Evolutionary conservation across 306 rosid genomes (phyloP), one percentile per base, ranked within the genome.

Genomic region (Astragalus glycyphyllos): DNA sequence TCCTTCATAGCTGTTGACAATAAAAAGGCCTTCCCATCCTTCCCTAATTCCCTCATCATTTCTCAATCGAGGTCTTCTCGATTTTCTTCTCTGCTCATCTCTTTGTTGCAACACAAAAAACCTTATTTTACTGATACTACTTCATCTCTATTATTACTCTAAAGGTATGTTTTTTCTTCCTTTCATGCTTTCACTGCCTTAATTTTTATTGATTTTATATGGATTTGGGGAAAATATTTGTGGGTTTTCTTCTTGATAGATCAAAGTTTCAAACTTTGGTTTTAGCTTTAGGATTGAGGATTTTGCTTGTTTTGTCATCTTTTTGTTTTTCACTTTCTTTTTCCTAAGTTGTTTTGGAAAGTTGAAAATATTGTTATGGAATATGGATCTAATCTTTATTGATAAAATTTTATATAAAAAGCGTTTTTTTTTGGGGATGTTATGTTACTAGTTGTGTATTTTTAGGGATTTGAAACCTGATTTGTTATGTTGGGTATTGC

Each of bases 61-160:
- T 58, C 72, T 76, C 74, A 55, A 61, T 77, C 84, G 78, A 86
- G 79, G 65, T 55, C 87, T 79, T 82, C 87, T 81, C 76, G 31
- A 58, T 81, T 69, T 63, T 55, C 48, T 58, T 35, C 59, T 26
- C 13, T 8, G 11, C 63, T 35, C 50, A 1, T 26, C 63, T 37
- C 8, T 26, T 11, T 38, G 2, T 66, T 40, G 31, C 41, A 56
- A n/a, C 75, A 59, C 12, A 70, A 49, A 13, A 17, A 53, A 15
- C 2, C 65, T 54, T 53, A n/a, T 69, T 42, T 11, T 13, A 54
- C 8, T 67, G 13, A 8, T 69, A 31, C 32, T 59, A 42, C 58
- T 48, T 65, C 32, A 14, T 64, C 40, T 13, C 61, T 16, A 38
- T 7, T 38, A 64, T 34, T 79, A 57, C 23, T 76, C 60, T 5